Percentiles rank a stretch among this genome's conserved stretches.
Evolutionary conservation across 2,329 filamentous ascomycete species (phyloP).

Genomic region (Nakataea oryzae): DNA sequence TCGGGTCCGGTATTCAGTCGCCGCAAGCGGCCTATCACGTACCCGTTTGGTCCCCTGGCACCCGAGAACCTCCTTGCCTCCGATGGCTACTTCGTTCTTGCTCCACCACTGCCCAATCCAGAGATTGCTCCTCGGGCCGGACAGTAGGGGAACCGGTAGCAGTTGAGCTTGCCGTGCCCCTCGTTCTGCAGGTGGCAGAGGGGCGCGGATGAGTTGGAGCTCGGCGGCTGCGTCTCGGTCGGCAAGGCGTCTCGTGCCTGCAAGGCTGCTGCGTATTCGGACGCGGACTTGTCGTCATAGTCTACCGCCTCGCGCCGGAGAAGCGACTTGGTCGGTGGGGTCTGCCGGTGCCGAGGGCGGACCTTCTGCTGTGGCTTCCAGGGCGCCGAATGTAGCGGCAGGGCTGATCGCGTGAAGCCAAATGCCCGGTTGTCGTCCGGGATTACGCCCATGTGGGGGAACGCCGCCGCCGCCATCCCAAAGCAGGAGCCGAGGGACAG

Average conservation of each 20-base stretch:
- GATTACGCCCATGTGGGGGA: background rate
- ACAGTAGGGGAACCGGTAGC: background rate
- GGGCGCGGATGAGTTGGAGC: background rate
- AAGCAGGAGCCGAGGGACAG: background rate
- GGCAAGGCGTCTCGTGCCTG: background rate
- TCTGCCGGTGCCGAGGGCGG: background rate
- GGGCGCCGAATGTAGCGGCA: background rate
- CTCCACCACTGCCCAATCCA: background rate
- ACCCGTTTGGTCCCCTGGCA: background rate
- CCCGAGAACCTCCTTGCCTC: background rate
- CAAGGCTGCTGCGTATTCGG: background rate
- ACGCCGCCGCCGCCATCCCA: background rate
- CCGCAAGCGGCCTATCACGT: background rate
- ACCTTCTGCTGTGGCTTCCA: background rate
- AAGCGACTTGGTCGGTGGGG: background rate
- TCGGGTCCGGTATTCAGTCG: too few species aligned
- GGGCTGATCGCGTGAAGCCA: constrained; percentile 2
- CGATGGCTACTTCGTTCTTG: background rate
- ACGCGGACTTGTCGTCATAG: background rate
- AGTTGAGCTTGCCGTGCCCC: background rate
- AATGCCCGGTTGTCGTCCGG: background rate
- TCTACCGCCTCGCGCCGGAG: background rate
- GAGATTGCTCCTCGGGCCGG: background rate
- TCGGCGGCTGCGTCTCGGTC: background rate
- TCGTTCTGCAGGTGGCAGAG: background rate